Base-by-base conservation (phyloP, 176 grass and related monocot genomes). In the Hordeum marinum region DNA sequence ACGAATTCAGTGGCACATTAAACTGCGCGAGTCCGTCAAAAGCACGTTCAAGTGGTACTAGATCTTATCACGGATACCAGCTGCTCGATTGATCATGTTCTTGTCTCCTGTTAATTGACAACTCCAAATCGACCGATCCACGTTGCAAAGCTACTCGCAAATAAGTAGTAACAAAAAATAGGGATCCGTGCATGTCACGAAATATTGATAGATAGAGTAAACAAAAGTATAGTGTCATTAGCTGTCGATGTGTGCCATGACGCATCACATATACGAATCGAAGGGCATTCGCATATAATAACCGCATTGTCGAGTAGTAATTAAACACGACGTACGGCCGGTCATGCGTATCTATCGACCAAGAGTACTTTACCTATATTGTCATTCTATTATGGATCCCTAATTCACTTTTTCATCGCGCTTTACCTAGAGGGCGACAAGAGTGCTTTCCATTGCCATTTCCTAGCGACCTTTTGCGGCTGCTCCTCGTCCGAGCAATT, bases 21-120 rank as follows among this genome's bases (percentile, higher is more conserved):
- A 35, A 66, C 29, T 66, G 17, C 11, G 3, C 41, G 11, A 66
- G 13, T 31, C 17, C 64, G 8, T 68, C 64, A 0, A 32, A 32
- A 64, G 7, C 62, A 31, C 11, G 14, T 17, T 21, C 52, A 55
- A 55, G 6, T 21, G 6, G 52, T 21, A 5, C 17, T 20, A 55
- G 18, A 21, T 55, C 52, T 55, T 21, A 21, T 55, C 7, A 55
- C 52, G 2, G 52, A 60, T 11, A 23, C n/a, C 29, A 36, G 27
- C 18, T 27, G 42, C 61, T 67, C 3, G 63, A 23, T 3, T 15
- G 13, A 36, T 41, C 63, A 71, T 13, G 32, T 46, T 84, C 76
- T 27, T 85, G 87, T 80, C 87, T 50, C 87, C 87, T 4, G 3
- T 67, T 17, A 85, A 48, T 52, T 68, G 61, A 89, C 76, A 89